Evolutionary conservation across 1,284 basidiomycete genomes (phyloP).

Genomic region (Porodaedalea pini): DNA sequence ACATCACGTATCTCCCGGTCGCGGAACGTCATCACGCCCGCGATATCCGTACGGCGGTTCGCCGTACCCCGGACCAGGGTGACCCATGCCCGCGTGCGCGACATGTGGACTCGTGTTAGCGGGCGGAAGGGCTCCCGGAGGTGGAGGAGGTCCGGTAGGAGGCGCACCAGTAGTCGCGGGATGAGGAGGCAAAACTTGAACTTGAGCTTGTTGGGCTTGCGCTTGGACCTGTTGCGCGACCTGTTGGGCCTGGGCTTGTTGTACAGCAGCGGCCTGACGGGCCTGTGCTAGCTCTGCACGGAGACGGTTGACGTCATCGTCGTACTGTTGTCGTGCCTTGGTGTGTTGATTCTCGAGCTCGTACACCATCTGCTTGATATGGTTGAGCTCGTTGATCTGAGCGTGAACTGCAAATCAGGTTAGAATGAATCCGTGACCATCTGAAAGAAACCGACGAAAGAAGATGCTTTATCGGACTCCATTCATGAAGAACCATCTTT

Average conservation of each 20-base stretch:
- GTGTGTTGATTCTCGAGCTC: conserved; percentile 74
- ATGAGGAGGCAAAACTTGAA: conserved; percentile 23
- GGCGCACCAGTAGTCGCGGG: conserved; percentile 5
- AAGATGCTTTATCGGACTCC: too few species aligned
- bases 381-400: conserved; percentile 70
- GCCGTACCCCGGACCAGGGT: conserved; percentile 20
- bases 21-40: conserved; percentile 25
- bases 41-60: conserved; percentile 24
- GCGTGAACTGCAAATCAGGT: conserved; percentile 46
- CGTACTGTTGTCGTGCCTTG: conserved; percentile 70
- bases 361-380: conserved; percentile 72
- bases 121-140: conserved; percentile 22
- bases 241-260: conserved; percentile 21
- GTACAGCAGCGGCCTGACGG: conserved; percentile 32
- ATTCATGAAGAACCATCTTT: too few species aligned
- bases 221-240: conserved; percentile 14
- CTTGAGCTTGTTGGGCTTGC: conserved; percentile 13
- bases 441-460: not conserved
- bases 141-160: conserved; percentile 28
- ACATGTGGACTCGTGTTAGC: conserved; percentile 24
- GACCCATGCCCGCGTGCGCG: conserved; percentile 14
- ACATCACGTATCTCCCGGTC: conserved; percentile 22
- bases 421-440: not conserved
- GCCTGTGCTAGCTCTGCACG: conserved; percentile 58
- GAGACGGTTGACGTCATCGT: conserved; percentile 68